Base-by-base conservation (phyloP, 75 land plant species). In the Larix kaempferi region DNA sequence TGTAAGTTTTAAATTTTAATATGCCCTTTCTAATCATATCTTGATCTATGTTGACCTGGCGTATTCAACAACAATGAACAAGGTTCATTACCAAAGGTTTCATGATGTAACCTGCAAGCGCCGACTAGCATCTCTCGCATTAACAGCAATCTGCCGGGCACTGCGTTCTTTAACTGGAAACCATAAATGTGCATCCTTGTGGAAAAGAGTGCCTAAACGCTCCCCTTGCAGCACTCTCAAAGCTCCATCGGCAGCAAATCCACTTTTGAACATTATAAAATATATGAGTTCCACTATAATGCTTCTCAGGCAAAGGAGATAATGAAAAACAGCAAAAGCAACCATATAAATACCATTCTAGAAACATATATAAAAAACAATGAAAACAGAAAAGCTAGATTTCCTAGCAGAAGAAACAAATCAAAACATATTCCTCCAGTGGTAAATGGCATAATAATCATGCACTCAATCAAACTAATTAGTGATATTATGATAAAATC, bases 131-230 rank as follows among this genome's bases (percentile, higher is more conserved):
- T 98, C 92, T 58, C 99, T 84, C 54, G 99, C 98, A 37, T 92
- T 84, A 86, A 93, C 90, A 74, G 99, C 99, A 96, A 95, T 98
- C 52, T 93, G 88, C 64, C 98, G 89, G 25, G 94, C 92, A 86
- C 81, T 74, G 16, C 71, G 67, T 60, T 91, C 89, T 66, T 87
- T 95, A 15, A 25, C 75, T 29, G 76, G 56, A 56, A 74, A 75
- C 94, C 92, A 93, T 23, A 73, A 73, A 71, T 87, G 80, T 62
- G 98, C 92, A 84, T 98, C 91, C 75, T 80, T 82, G 57, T 98
- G 99, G 79, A 98, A 98, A 14, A 98, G 86, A 54, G 99, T 98
- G n/a, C 99, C 99, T 81, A 93, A 59, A 74, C 81, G 78, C 57
- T 98, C 78, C 35, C 99, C 99, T 71, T 86, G 71, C 72, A 98